A percentile compares a stretch with the other conserved stretches of the same genome.
These are phyloP conservation scores for Pogostemon cablin DNA, from an alignment of 257 asterid genomes.

Conservation along the genomic window DNA sequence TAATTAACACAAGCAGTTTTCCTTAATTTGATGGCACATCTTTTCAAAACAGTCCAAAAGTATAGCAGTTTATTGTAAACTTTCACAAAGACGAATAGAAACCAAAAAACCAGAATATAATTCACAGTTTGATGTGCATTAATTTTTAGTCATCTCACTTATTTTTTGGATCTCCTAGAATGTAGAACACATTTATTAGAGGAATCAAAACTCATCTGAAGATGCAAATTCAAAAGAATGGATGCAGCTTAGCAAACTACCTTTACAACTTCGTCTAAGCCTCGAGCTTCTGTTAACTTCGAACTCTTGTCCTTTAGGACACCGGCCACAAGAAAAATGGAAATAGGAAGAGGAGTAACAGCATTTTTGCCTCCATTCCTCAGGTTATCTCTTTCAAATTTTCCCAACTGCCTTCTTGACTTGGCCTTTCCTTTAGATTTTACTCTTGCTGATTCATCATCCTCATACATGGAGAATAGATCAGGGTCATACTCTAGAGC, in stretches of 20 bases:
- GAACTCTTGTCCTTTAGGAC: conserved; percentile 81
- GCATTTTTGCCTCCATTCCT: conserved; percentile 50
- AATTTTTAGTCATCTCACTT: background rate
- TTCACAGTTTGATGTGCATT: background rate
- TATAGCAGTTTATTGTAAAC: too few species aligned
- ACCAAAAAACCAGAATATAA: background rate
- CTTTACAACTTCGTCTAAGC: conserved; percentile 92
- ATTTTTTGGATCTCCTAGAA: conserved; percentile 11
- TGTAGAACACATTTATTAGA: background rate
- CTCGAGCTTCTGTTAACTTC: conserved; percentile 85
- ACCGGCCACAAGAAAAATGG: conserved; percentile 92
- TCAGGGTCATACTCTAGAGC: conserved; percentile 92
- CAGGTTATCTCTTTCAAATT: conserved; percentile 76
- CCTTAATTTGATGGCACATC: too few species aligned
- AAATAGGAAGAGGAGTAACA: conserved; percentile 74
- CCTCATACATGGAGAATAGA: conserved; percentile 66
- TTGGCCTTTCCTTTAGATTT: conserved; percentile 62
- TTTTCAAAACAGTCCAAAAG: too few species aligned
- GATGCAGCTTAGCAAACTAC: conserved; percentile 38
- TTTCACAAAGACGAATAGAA: background rate
- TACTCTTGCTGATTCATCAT: conserved; percentile 47
- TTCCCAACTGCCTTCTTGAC: conserved; percentile 73
- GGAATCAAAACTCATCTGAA: background rate
- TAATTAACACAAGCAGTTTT: too few species aligned
- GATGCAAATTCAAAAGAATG: background rate